Evolutionary conservation across 768 basidiomycete genomes (phyloP), one percentile per base, ranked within the genome.

Genomic region (Postia placenta): DNA sequence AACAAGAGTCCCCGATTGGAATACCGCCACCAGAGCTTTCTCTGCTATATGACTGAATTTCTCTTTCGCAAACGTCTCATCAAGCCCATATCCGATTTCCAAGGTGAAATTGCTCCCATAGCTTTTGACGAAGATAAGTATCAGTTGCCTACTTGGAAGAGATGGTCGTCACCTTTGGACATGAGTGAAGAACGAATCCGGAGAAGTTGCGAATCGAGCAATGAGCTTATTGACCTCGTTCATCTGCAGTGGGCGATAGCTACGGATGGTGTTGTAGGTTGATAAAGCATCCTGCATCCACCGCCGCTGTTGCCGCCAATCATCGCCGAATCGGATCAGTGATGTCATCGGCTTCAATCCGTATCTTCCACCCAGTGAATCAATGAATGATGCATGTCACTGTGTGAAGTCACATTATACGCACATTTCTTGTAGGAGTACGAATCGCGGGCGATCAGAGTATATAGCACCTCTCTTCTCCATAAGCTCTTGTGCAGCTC

Each of bases 11-110:
- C n/a, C 54, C 3, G 44, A 45, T 22, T 39, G 23, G 7, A 54
- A 45, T 23, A 52, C 51, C 15, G 47, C 47, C 1, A 41, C 33
- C 7, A 46, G 46, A 3, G 48, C 52, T 15, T 42, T 45, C 19
- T 63, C 58, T 1, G 54, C 55, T 14, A 58, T 22, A 5, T 30
- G n/a, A 3, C 64, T 54, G 9, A 67, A 42, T 1, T 51, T 48
- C 49, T 69, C 66, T 11, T 67, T 48, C 14, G 58, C 11, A 2
- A 53, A 60, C 2, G 46, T 24, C 5, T 60, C 51, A 11, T 51
- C 38, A 38, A 61, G 61, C 3, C 68, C 68, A 45, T 66, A 70
- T 0, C 63, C 54, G 19, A 68, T 55, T 25, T 53, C 55, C 24
- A 68, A 53, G 14, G 66, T 59, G 3, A 60, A 53, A 0, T 61